Percentiles rank a stretch among this genome's conserved stretches.
Evolutionary conservation across 2,329 filamentous ascomycete genomes (phyloP).

Genomic region (Fusarium subglutinans): DNA sequence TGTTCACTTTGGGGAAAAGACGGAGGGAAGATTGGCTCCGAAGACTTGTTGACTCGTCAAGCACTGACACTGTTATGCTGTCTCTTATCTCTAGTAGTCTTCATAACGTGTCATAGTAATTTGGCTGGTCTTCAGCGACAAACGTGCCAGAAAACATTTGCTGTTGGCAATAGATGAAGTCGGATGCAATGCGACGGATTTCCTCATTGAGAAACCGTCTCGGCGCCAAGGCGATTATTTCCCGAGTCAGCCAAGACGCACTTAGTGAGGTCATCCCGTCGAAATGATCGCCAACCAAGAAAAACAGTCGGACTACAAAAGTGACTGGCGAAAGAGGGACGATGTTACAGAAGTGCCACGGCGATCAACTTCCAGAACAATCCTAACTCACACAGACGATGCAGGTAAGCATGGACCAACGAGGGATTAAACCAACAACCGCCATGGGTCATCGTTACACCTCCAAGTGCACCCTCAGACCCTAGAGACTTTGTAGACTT

Average conservation of each 20-base stretch:
- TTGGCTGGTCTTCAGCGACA: background rate
- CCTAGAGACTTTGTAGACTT: background rate
- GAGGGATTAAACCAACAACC: constrained; percentile 15
- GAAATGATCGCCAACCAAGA: constrained; percentile 4
- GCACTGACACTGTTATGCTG: background rate
- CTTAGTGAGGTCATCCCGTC: constrained; percentile 25
- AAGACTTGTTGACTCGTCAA: background rate
- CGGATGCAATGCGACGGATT: background rate
- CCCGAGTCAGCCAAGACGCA: constrained; percentile 15
- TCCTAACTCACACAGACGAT: background rate
- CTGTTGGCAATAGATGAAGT: background rate
- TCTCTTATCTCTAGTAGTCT: background rate
- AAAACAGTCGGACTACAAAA: background rate
- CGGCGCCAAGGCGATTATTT: constrained; percentile 21
- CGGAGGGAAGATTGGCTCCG: background rate
- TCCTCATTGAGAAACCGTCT: background rate
- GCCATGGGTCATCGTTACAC: background rate
- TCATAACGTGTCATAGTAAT: no score
- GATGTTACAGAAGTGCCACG: constrained; percentile 23
- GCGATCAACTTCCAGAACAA: constrained; percentile 14
- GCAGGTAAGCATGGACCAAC: constrained; percentile 23
- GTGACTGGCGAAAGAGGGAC: background rate
- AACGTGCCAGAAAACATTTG: background rate
- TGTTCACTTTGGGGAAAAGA: background rate
- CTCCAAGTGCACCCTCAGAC: background rate